A percentile compares a stretch with the other conserved stretches of the same genome.
Conservation (phyloP, 163 green algal species). For the Chlorella variabilis region DNA sequence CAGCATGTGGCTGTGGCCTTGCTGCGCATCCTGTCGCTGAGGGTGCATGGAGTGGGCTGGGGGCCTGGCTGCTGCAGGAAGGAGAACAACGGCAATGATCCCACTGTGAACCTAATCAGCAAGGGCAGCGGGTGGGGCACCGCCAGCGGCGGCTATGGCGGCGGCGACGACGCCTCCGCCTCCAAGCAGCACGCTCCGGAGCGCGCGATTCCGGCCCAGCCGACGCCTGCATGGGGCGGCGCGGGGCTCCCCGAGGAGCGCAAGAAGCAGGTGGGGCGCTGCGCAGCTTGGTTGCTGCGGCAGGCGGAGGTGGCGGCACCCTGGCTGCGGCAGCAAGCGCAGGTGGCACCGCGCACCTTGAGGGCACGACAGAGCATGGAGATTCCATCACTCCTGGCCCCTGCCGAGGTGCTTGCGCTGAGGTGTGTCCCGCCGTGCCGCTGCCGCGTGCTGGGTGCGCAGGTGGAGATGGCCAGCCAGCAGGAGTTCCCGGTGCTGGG, state of each 20-base stretch:
- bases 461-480: conserved; percentile 36
- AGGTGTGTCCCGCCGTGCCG: neutral
- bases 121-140: conserved; percentile 40
- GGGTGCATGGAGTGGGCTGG: too few relatives aligned
- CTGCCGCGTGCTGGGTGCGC: too few relatives aligned
- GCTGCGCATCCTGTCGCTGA: too few relatives aligned
- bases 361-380: too few relatives aligned
- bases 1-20: too few relatives aligned
- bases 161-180: neutral
- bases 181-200: conserved; percentile 20
- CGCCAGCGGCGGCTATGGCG: neutral
- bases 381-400: neutral
- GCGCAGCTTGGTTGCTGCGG: neutral
- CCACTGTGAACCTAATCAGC: conserved; percentile 51
- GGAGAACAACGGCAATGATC: conserved; percentile 66
- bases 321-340: neutral
- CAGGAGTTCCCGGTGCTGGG: conserved; percentile 46
- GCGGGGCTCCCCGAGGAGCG: conserved; percentile 54
- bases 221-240: conserved; percentile 53
- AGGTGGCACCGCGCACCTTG: too few relatives aligned
- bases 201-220: conserved; percentile 43
- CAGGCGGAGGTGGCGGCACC: neutral
- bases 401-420: neutral
- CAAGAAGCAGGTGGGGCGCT: conserved; percentile 33
- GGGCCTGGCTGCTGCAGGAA: conserved; percentile 41